Evolutionary conservation across 78 protist genomes (phyloP), one percentile per base, ranked within the genome.

Genomic region (Dictyostelium firmibasis): DNA sequence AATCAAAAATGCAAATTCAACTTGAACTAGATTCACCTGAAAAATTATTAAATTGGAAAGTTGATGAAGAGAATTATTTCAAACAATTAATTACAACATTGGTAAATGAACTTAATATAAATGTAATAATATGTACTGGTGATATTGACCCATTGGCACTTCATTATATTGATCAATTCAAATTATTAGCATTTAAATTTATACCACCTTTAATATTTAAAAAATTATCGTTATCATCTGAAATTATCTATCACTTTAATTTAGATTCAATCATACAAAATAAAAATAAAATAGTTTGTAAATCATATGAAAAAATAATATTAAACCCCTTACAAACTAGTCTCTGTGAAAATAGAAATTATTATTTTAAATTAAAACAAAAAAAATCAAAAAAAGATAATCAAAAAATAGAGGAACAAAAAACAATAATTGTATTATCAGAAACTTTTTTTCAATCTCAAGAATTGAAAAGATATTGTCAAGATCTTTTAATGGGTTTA

Each of bases 41-140:
- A 36, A 16, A 83, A 64, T 2, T 83, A 10, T 60, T 64, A 64
- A 18, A 31, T 7, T 83, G 76, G 76, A 83, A 83, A 64, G n/a
- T 20, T n/a, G 88, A 83, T 38, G 88, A 83, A 83, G 88, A 83
- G 70, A n/a, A 25, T 23, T 35, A 64, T 41, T 83, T 60, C 9
- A 83, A 83, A 38, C 23, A 62, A 38, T 64, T 27, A 14, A 25
- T 83, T 7, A 23, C 18, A 23, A 9, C 36, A 4, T 13, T 35
- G 0, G 27, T 38, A 1, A n/a, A 41, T 23, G 41, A 67, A 13
- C 3, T 64, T 13, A 4, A 41, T 9, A 36, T 83, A 38, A 67
- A 60, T n/a, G 27, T 25, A n/a, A 23, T 83, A 35, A 25, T 83
- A 11, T 11, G 47, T 25, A 83, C n/a, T n/a, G 88, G 88, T 23